Conservation (phyloP, 805 yeast genomes). For the Debaryomyces hansenii region DNA sequence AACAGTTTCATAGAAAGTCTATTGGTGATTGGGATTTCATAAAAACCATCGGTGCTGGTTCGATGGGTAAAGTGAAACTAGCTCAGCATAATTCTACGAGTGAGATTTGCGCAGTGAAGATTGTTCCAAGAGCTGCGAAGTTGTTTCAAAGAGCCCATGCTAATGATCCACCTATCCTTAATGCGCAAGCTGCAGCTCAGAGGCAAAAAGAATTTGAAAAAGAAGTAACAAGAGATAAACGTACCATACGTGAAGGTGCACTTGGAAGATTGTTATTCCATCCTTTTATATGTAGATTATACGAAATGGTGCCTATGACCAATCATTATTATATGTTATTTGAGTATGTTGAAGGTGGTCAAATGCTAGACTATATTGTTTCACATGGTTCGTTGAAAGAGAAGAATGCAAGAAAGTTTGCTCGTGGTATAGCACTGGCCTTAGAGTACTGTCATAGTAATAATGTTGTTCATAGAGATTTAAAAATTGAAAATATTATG, state of each 20-base stretch:
- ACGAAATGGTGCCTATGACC: conserved; percentile 95
- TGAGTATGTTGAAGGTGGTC: conserved; percentile 97
- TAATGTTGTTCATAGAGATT: conserved; percentile 94
- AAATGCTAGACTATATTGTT: conserved; percentile 94
- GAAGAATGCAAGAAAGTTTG: conserved; percentile 89
- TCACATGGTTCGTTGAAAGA: conserved; percentile 95
- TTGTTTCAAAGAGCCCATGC: conserved; percentile 71
- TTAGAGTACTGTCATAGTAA: conserved; percentile 90
- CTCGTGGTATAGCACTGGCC: conserved; percentile 92
- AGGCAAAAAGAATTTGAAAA: conserved; percentile 72
- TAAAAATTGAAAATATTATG: conserved; percentile 94
- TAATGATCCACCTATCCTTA: conserved; percentile 64
- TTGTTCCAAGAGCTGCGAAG: conserved; percentile 86
- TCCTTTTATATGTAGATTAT: conserved; percentile 86
- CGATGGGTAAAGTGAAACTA: conserved; percentile 97
- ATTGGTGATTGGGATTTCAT: conserved; percentile 97
- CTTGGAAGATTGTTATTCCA: conserved; percentile 87
- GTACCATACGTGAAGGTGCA: conserved; percentile 95
- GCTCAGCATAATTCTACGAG: conserved; percentile 82
- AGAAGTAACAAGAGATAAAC: conserved; percentile 84
- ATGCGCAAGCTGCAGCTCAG: conserved; percentile 55
- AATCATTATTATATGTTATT: conserved; percentile 95
- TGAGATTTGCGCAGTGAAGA: conserved; percentile 88
- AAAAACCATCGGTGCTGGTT: conserved; percentile 96
- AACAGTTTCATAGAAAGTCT: conserved; percentile 76